Base-by-base conservation (phyloP, 257 asterid genomes). In the Lycium ferocissimum region DNA sequence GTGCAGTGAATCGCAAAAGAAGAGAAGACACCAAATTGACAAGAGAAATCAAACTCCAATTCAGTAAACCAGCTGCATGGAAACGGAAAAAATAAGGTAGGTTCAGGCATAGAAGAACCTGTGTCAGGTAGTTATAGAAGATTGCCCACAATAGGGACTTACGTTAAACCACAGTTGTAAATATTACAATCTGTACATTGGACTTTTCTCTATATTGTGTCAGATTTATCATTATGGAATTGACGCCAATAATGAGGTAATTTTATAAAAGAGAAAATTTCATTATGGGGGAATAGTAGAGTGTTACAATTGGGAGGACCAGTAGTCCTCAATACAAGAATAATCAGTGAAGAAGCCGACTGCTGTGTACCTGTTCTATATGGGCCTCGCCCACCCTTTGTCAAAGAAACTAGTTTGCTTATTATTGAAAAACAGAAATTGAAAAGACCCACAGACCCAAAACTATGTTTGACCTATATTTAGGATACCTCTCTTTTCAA, bases 1-100 rank as follows among this genome's bases (percentile, higher is more conserved):
- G 93, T 80, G 93, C 90, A 82, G 87, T 89, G 83, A 90, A 94
- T 83, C 93, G 90, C 83, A 94, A 80, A 20, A 92, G 69, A 85
- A 94, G 93, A 85, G 96, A 94, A 86, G 94, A 90, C 87, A 90
- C 92, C 89, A 94, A 79, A 90, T 91, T 88, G 88, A 94, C 78
- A 73, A 94, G 80, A 85, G 94, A 93, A 85, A 94, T 91, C 93
- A 94, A 89, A 87, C 96, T 93, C 98, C 98, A 92, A 83, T 91
- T 89, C 88, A 91, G 89, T 75, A 93, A 84, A 17, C 92, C 94
- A 89, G 93, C 98, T 94, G 98, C 92, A 91, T 10, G 51, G 66
- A 83, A 47, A 83, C 20, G 70, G 38, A 40, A 75, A 20, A 75
- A 9, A 78, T 26, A 78, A 78, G 33, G 22, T 53, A 53, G 57